A percentile compares a stretch with the other conserved stretches of the same genome.
phyloP scores from a whole-genome alignment of 345 rosid genomes.

The Gossypium ekmanianum region DNA sequence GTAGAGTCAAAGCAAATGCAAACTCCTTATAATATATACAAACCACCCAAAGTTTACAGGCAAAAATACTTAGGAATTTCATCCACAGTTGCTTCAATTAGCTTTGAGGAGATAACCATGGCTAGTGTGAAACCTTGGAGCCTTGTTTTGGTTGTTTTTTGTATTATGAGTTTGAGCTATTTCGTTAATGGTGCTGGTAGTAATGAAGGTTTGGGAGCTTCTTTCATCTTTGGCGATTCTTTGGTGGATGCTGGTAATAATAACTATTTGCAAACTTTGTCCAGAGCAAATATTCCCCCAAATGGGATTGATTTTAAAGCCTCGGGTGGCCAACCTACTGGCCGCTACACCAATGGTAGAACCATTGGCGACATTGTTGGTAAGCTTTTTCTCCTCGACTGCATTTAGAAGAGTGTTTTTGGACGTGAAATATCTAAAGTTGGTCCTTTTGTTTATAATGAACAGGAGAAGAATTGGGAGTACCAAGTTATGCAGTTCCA shows the following conservation, averaged over 20 bases:
- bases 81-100: not conserved
- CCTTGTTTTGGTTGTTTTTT: slow-evolving; percentile 17
- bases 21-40: not conserved
- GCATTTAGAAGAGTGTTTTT: not conserved
- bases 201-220: slow-evolving; percentile 38
- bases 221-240: slow-evolving; percentile 85
- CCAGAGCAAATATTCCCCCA: slow-evolving; percentile 74
- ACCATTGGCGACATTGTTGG: slow-evolving; percentile 70
- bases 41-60: not conserved
- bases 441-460: not conserved
- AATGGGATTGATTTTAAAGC: slow-evolving; percentile 82
- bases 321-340: slow-evolving; percentile 80
- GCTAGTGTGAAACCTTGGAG: not conserved
- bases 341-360: slow-evolving; percentile 81
- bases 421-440: not conserved
- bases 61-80: not conserved
- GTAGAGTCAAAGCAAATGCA: slow-evolving; percentile 9
- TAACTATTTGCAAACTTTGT: slow-evolving; percentile 67
- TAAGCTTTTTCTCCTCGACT: not conserved
- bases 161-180: not conserved
- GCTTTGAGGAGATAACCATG: slow-evolving; percentile 9
- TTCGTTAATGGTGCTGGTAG: slow-evolving; percentile 3
- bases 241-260: slow-evolving; percentile 88
- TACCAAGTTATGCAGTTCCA: slow-evolving; percentile 62
- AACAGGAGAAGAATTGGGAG: slow-evolving; percentile 77